phyloP scores from a whole-genome alignment of 495 filamentous ascomycete species.

The Lophiostoma macrostomum region DNA sequence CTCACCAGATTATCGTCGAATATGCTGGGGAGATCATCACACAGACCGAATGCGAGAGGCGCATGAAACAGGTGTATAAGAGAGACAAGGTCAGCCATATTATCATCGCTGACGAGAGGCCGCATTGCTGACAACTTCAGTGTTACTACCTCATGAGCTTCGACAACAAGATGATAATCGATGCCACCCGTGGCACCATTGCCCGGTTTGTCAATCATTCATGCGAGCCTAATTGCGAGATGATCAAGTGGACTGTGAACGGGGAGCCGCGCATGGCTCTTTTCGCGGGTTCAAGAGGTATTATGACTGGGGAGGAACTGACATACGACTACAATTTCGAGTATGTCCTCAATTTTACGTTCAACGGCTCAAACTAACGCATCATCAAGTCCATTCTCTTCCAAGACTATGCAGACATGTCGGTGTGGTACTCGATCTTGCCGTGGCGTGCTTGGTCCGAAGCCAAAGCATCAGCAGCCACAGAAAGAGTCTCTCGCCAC shows the following conservation, averaged over 20 bases:
- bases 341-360: slow-evolving; percentile 42
- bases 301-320: slow-evolving; percentile 91
- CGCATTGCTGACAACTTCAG: slow-evolving; percentile 35
- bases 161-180: slow-evolving; percentile 97
- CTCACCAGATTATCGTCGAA: slow-evolving; percentile 95
- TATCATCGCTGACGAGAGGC: slow-evolving; percentile 19
- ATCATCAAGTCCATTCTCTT: slow-evolving; percentile 40
- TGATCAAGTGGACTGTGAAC: slow-evolving; percentile 96
- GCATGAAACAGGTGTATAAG: slow-evolving; percentile 90
- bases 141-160: slow-evolving; percentile 98
- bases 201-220: slow-evolving; percentile 98
- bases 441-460: slow-evolving; percentile 44
- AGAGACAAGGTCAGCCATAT: slow-evolving; percentile 70
- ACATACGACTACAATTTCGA: slow-evolving; percentile 99
- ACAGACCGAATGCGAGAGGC: slow-evolving; percentile 82
- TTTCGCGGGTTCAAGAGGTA: slow-evolving; percentile 83
- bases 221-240: slow-evolving; percentile 93
- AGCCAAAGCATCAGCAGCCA: slow-evolving; percentile 27
- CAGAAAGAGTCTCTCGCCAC: slow-evolving; percentile 8
- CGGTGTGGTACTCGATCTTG: slow-evolving; percentile 45
- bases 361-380: neutral
- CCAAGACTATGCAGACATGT: slow-evolving; percentile 43
- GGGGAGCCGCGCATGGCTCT: slow-evolving; percentile 95
- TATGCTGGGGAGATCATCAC: slow-evolving; percentile 98
- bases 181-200: slow-evolving; percentile 91